Conservation (phyloP, 2,329 filamentous ascomycete genomes). For the Fusarium duplospermum region DNA sequence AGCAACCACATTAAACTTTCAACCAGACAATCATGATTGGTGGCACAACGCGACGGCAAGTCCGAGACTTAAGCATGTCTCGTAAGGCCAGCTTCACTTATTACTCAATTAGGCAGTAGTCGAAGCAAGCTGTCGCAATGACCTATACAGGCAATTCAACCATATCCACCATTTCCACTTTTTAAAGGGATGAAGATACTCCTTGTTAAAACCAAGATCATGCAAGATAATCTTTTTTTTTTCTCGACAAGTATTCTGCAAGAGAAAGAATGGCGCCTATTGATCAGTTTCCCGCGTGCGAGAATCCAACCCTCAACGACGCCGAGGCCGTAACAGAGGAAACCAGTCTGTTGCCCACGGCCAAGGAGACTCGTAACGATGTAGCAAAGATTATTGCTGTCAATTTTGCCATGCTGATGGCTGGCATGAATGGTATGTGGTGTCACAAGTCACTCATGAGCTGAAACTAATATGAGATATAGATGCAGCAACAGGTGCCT, state of each 20-base stretch:
- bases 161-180: not conserved
- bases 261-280: not conserved
- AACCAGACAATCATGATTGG: not conserved
- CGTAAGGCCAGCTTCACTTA: not conserved
- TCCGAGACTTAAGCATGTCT: not conserved
- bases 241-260: not conserved
- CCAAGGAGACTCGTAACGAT: not conserved
- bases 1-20: not conserved
- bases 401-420: not conserved
- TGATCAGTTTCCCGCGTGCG: not conserved
- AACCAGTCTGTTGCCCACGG: not conserved
- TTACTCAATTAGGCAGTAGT: not conserved
- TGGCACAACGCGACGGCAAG: not conserved
- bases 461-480: too few species aligned
- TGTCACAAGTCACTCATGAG: not conserved
- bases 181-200: not conserved
- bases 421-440: not conserved
- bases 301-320: not conserved
- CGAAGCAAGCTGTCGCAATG: not conserved
- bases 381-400: not conserved
- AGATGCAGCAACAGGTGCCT: slow-evolving; percentile 5
- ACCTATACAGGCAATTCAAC: not conserved
- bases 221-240: not conserved
- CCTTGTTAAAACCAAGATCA: not conserved
- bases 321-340: not conserved